Conservation (phyloP, 116 monocot species). For the Cymodocea nodosa region DNA sequence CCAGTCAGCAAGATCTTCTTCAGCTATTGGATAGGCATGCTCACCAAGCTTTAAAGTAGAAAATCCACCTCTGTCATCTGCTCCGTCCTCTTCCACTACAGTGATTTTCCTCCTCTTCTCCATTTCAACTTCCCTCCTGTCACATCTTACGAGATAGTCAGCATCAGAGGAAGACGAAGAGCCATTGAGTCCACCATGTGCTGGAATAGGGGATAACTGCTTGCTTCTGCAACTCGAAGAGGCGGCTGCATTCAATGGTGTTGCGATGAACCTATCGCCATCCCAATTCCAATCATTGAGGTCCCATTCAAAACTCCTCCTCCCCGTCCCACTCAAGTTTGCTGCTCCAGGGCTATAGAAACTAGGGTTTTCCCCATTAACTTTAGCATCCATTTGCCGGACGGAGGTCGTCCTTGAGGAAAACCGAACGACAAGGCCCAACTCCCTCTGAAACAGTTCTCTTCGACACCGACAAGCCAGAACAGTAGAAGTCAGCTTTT, state of each 20-base stretch:
- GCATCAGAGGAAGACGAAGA: conserved; percentile 44
- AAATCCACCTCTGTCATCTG: conserved; percentile 16
- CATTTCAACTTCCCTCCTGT: conserved; percentile 18
- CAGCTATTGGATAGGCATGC: conserved; percentile 10
- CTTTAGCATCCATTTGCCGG: conserved; percentile 32
- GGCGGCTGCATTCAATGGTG: conserved; percentile 16
- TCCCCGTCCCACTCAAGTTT: conserved; percentile 22
- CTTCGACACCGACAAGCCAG: background rate
- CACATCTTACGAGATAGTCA: conserved; percentile 10
- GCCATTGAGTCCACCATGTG: conserved; percentile 15
- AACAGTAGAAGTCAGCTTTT: too few species aligned
- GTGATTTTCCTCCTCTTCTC: conserved; percentile 46
- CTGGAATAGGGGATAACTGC: conserved; percentile 21
- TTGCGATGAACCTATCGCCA: conserved; percentile 50
- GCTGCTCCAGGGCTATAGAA: conserved; percentile 12
- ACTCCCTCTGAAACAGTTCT: too few species aligned
- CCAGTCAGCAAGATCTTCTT: conserved; percentile 13
- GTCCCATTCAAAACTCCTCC: conserved; percentile 51
- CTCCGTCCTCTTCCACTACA: conserved; percentile 19
- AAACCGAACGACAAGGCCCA: background rate
- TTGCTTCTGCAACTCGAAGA: conserved; percentile 36
- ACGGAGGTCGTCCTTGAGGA: too few species aligned
- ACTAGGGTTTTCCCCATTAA: conserved; percentile 20
- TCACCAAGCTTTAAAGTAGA: conserved; percentile 62
- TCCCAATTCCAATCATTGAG: conserved; percentile 87